Percentiles rank a stretch among this genome's conserved stretches.
Conservation (phyloP, 139 green algal species). For the Micromonas commoda region DNA sequence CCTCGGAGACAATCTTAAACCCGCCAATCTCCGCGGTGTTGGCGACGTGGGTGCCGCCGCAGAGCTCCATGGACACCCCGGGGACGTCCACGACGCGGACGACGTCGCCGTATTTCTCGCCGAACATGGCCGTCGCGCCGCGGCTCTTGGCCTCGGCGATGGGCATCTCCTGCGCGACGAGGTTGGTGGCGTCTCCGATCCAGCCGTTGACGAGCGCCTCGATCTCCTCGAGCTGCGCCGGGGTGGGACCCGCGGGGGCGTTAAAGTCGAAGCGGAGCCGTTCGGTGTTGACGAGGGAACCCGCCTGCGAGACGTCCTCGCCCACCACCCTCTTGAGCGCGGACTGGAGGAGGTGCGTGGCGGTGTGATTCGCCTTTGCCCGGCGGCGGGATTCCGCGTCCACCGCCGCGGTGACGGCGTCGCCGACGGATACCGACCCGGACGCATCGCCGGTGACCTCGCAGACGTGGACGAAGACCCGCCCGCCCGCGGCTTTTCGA, state of each 20-base stretch:
- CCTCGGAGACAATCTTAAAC: conserved; percentile 77
- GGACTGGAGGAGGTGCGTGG: conserved; percentile 80
- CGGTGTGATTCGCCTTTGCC: conserved; percentile 67
- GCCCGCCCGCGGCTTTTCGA: conserved; percentile 62
- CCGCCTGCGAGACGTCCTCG: conserved; percentile 72
- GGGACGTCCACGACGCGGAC: conserved; percentile 81
- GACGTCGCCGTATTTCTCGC: conserved; percentile 84
- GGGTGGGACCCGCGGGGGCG: conserved; percentile 27
- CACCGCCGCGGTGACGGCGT: conserved; percentile 23
- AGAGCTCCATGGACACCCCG: conserved; percentile 75
- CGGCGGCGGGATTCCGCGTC: conserved; percentile 45
- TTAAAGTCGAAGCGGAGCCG: conserved; percentile 68
- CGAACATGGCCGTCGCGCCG: conserved; percentile 87
- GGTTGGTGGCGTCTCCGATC: conserved; percentile 44
- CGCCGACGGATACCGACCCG: neutral
- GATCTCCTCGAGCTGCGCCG: conserved; percentile 54
- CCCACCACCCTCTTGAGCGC: conserved; percentile 71
- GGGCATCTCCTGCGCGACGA: conserved; percentile 51
- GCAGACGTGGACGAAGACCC: conserved; percentile 64
- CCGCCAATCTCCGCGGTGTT: conserved; percentile 65
- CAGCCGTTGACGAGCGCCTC: conserved; percentile 78
- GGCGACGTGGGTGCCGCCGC: conserved; percentile 59
- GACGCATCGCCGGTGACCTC: conserved; percentile 1
- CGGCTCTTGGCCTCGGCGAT: conserved; percentile 68
- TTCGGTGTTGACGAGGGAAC: conserved; percentile 64